Evolutionary conservation across 2,329 filamentous ascomycete genomes (phyloP).

Genomic region (Phialophora chinensis): DNA sequence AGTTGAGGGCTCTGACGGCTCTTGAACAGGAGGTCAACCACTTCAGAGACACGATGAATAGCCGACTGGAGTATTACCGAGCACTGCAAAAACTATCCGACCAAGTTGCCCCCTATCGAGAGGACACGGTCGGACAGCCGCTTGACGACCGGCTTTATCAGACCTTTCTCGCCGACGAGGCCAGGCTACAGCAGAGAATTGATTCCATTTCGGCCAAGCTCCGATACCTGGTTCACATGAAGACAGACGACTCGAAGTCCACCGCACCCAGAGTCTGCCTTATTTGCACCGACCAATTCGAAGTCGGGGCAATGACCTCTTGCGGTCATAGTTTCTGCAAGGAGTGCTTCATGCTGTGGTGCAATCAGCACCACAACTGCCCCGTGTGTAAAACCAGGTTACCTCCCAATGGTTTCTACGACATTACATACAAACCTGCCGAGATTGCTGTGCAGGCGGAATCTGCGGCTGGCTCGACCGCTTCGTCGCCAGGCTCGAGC

Average conservation of each 20-base stretch:
- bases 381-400: conserved; percentile 81
- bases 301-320: conserved; percentile 61
- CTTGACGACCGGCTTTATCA: conserved; percentile 59
- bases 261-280: conserved; percentile 75
- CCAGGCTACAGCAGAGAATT: conserved; percentile 63
- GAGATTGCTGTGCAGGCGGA: conserved; percentile 71
- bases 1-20: conserved; percentile 57
- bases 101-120: conserved; percentile 73
- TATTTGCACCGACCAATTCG: conserved; percentile 81
- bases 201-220: conserved; percentile 72
- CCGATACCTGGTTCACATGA: conserved; percentile 71
- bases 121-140: conserved; percentile 65
- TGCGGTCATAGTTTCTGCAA: conserved; percentile 19
- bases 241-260: conserved; percentile 63
- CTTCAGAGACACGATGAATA: conserved; percentile 81
- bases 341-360: conserved; percentile 81
- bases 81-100: conserved; percentile 93
- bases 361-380: conserved; percentile 73
- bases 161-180: conserved; percentile 54
- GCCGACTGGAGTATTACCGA: conserved; percentile 84
- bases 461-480: conserved; percentile 27
- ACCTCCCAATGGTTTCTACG: conserved; percentile 71
- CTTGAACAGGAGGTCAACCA: conserved; percentile 72
- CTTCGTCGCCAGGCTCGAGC: conserved; percentile 14
- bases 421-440: conserved; percentile 82